Percentiles rank a stretch among this genome's conserved stretches.
Evolutionary conservation across 768 basidiomycete genomes (phyloP).

Genomic region (Pholiota molesta): DNA sequence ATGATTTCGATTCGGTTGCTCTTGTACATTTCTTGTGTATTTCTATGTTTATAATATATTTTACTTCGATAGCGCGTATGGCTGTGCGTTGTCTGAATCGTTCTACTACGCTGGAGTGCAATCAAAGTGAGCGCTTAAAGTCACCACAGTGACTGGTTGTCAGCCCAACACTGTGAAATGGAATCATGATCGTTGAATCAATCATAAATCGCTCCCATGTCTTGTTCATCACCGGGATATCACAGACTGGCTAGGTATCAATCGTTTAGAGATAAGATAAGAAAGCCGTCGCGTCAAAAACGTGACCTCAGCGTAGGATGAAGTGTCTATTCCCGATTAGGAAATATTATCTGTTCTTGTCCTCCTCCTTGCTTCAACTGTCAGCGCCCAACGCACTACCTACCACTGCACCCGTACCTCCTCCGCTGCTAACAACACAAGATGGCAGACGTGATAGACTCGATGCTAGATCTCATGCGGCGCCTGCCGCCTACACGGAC

Average conservation of each 20-base stretch:
- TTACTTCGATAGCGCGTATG: too few relatives aligned
- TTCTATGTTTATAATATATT: too few relatives aligned
- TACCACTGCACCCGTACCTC: neutral
- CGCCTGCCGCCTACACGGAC: constrained; percentile 92
- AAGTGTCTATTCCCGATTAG: neutral
- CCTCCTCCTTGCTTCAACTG: neutral
- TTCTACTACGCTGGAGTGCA: too few relatives aligned
- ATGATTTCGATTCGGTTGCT: neutral
- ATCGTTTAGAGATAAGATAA: too few relatives aligned
- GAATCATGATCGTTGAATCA: too few relatives aligned
- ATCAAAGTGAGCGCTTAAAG: too few relatives aligned
- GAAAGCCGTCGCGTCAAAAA: neutral
- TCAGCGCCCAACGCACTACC: neutral
- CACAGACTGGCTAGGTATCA: too few relatives aligned
- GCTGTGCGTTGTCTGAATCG: too few relatives aligned
- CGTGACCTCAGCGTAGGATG: neutral
- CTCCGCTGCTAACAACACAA: neutral
- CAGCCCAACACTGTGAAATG: too few relatives aligned
- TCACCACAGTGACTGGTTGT: too few relatives aligned
- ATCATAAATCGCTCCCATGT: too few relatives aligned
- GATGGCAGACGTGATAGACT: constrained; percentile 83
- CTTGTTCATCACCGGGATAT: too few relatives aligned
- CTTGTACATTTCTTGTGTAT: neutral
- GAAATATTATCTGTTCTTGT: constrained; percentile 11
- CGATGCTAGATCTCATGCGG: constrained; percentile 95